Evolutionary conservation across 331 rosid genomes (phyloP).

Genomic region (Quercus phellos): DNA sequence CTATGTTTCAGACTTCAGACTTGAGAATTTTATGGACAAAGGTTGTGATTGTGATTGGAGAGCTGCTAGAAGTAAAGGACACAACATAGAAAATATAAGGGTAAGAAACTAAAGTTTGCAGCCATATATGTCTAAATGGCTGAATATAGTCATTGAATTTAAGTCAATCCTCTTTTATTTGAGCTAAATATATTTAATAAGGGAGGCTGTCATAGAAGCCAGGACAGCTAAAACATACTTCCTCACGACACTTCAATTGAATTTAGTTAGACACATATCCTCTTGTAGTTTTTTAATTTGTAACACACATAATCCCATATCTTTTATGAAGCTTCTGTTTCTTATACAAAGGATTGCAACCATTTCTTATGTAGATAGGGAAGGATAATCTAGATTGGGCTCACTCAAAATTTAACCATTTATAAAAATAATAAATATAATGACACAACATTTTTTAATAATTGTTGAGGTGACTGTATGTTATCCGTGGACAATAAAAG

Average conservation of each 20-base stretch:
- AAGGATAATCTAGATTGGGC: background rate
- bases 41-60: constrained; percentile 21
- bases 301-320: background rate
- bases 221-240: constrained; percentile 24
- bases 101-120: background rate
- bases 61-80: constrained; percentile 28
- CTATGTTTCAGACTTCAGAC: background rate
- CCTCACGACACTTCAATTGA: constrained; percentile 18
- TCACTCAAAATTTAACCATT: background rate
- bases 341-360: background rate
- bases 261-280: constrained; percentile 14
- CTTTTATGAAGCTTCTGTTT: background rate
- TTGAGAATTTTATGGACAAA: background rate
- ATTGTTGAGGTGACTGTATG: too few relatives aligned
- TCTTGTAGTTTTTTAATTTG: background rate
- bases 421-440: background rate
- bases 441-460: too few relatives aligned
- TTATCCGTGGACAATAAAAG: too few relatives aligned
- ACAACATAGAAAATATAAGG: constrained; percentile 24
- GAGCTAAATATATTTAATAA: background rate
- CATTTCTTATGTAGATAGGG: background rate
- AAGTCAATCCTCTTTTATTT: background rate
- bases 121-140: background rate
- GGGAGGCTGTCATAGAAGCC: constrained; percentile 26
- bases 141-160: constrained; percentile 7